A percentile compares a stretch with the other conserved stretches of the same genome.
phyloP scores from a whole-genome alignment of 345 rosid genomes.

The Boechera retrofracta region DNA sequence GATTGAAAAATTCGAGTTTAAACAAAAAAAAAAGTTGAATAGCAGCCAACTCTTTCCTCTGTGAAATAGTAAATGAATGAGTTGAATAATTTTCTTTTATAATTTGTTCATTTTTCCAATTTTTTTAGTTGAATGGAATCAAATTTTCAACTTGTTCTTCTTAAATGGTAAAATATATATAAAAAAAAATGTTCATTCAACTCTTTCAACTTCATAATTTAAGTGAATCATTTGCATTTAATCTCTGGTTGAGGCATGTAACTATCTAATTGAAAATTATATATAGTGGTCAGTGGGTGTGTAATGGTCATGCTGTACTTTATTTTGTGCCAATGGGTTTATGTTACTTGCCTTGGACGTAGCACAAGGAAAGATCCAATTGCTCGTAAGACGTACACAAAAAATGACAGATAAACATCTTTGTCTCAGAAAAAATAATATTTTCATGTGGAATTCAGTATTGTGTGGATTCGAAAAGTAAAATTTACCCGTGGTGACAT shows the following conservation, averaged over 20 bases:
- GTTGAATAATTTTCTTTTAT: no score
- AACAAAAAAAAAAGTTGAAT: no score
- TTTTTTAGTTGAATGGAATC: no score
- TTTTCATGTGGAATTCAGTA: constrained; percentile 19
- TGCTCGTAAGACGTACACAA: constrained; percentile 13
- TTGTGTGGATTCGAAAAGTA: constrained; percentile 1
- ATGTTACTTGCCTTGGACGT: not conserved
- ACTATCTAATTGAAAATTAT: not conserved
- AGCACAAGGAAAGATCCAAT: not conserved
- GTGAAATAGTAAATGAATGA: no score
- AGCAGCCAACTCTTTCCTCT: no score
- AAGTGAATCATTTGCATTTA: not conserved
- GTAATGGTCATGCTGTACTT: not conserved
- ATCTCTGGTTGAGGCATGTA: not conserved
- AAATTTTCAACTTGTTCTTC: no score
- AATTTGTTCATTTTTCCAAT: no score
- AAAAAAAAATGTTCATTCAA: no score
- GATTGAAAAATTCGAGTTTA: no score
- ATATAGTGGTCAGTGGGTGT: constrained; percentile 12
- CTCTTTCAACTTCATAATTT: no score
- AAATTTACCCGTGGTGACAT: not conserved
- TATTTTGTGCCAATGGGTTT: constrained; percentile 27
- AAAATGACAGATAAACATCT: constrained; percentile 33
- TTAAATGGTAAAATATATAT: no score
- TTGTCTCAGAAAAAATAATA: not conserved